These are phyloP conservation scores for Colletotrichum abscissum DNA, from an alignment of 2,329 filamentous ascomycete species.

Conservation along the genomic window DNA sequence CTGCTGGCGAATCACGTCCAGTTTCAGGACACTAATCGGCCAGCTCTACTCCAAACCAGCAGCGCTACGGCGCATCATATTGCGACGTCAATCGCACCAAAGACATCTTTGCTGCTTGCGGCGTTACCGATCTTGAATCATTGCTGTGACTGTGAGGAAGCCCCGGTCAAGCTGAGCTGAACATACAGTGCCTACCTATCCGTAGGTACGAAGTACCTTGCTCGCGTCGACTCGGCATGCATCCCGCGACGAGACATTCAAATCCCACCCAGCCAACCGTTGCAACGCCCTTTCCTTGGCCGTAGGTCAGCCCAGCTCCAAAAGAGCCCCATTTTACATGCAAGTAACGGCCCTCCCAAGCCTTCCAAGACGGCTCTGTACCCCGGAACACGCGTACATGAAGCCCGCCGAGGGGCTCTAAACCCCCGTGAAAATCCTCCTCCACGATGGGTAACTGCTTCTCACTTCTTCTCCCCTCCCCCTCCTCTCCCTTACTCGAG, in stretches of 20 bases:
- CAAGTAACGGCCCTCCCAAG: conserved; percentile 25
- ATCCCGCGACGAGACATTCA: conserved; percentile 10
- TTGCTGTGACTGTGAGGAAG: background rate
- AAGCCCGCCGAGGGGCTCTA: conserved; percentile 24
- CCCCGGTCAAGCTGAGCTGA: conserved; percentile 21
- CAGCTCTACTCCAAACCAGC: conserved; percentile 19
- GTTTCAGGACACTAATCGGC: conserved; percentile 27
- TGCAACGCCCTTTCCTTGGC: conserved; percentile 13
- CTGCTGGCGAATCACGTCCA: conserved; percentile 20
- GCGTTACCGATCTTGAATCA: background rate
- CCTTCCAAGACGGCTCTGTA: conserved; percentile 25
- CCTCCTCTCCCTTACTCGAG: conserved; percentile 21
- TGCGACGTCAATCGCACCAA: conserved; percentile 20
- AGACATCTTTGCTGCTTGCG: background rate
- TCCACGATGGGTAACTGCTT: conserved; percentile 27
- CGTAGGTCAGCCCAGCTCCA: conserved; percentile 17
- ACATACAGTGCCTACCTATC: background rate
- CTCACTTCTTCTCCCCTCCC: conserved; percentile 26
- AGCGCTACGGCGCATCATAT: conserved; percentile 10
- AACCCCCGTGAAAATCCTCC: conserved; percentile 31
- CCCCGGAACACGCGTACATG: conserved; percentile 22
- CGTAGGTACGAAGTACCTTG: background rate
- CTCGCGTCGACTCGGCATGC: background rate
- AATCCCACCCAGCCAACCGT: conserved; percentile 14
- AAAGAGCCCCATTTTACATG: conserved; percentile 30